A percentile compares a stretch with the other conserved stretches of the same genome.
These are phyloP conservation scores for Monosporozyma yasuniensis DNA, from an alignment of 805 yeast species.

Conservation along the genomic window DNA sequence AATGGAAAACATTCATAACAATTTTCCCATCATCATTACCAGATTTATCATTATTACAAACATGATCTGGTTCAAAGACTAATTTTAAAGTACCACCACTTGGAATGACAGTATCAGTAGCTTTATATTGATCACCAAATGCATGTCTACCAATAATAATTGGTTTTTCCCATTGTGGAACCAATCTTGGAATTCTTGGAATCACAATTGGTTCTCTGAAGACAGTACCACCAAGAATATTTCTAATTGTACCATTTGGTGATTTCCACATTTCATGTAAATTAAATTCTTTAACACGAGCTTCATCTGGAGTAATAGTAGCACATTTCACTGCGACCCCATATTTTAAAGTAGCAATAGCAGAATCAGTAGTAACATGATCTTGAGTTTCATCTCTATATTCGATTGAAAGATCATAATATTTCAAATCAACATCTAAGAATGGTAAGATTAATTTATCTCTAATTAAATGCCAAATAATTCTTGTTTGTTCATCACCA, in stretches of 20 bases:
- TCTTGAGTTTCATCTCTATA: slow-evolving; percentile 84
- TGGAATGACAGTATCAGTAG: slow-evolving; percentile 75
- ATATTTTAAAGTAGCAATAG: slow-evolving; percentile 77
- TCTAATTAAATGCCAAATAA: slow-evolving; percentile 87
- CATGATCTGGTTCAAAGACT: slow-evolving; percentile 64
- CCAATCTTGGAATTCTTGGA: slow-evolving; percentile 76
- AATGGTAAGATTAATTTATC: slow-evolving; percentile 79
- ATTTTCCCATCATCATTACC: slow-evolving; percentile 20
- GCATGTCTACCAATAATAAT: slow-evolving; percentile 97
- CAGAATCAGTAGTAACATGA: slow-evolving; percentile 81
- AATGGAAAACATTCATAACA: slow-evolving; percentile 36
- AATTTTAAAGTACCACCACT: slow-evolving; percentile 58
- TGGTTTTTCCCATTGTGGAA: slow-evolving; percentile 91
- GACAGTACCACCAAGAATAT: slow-evolving; percentile 91
- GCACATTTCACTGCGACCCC: slow-evolving; percentile 97
- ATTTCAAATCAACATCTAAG: slow-evolving; percentile 78
- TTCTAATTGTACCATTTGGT: slow-evolving; percentile 95
- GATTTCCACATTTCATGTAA: slow-evolving; percentile 96
- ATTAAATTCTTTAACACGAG: slow-evolving; percentile 81
- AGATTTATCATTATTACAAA: neutral
- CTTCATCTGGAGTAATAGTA: slow-evolving; percentile 97
- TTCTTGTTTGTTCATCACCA: slow-evolving; percentile 96
- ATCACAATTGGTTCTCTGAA: slow-evolving; percentile 95
- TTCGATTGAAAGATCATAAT: slow-evolving; percentile 83
- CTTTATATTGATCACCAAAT: slow-evolving; percentile 93